Conservation (phyloP, 345 rosid genomes). For the Raphanus raphanistrum region DNA sequence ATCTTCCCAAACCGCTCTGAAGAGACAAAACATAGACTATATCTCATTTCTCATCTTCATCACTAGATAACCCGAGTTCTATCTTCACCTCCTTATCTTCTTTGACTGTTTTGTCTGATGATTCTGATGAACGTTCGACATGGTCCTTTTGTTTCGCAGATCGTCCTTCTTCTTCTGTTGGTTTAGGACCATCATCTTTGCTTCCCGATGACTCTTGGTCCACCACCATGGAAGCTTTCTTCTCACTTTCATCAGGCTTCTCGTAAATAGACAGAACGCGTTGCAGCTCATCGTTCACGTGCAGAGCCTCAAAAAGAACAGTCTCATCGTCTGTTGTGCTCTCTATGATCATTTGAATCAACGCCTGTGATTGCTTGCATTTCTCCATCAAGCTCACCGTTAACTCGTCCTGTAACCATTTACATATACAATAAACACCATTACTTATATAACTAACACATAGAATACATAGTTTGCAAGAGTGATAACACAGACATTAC, state of each 20-base stretch:
- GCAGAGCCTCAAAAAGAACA: slow-evolving; percentile 76
- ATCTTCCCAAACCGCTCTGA: slow-evolving; percentile 16
- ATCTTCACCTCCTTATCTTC: slow-evolving; percentile 32
- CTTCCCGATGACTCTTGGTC: slow-evolving; percentile 36
- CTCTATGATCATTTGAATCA: slow-evolving; percentile 70
- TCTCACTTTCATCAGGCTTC: slow-evolving; percentile 21
- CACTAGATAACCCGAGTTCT: slow-evolving; percentile 41
- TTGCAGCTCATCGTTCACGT: slow-evolving; percentile 70
- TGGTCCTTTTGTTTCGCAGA: slow-evolving; percentile 10
- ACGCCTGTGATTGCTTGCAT: slow-evolving; percentile 69
- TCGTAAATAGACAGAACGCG: slow-evolving; percentile 45
- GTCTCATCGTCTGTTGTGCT: slow-evolving; percentile 69
- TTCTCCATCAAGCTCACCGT: slow-evolving; percentile 67
- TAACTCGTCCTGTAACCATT: slow-evolving; percentile 63
- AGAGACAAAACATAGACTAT: not conserved
- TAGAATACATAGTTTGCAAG: not conserved
- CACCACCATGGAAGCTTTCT: slow-evolving; percentile 15
- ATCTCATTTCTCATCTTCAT: slow-evolving; percentile 39
- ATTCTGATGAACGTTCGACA: slow-evolving; percentile 17
- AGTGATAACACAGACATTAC: slow-evolving; percentile 32
- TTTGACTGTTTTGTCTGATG: slow-evolving; percentile 9
- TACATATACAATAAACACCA: not conserved
- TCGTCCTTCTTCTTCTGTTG: slow-evolving; percentile 1
- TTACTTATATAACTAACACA: not conserved
- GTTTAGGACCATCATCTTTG: slow-evolving; percentile 25